These are phyloP conservation scores for Plenodomus biglobosus DNA, from an alignment of 2,329 filamentous ascomycete genomes.

Conservation along the genomic window DNA sequence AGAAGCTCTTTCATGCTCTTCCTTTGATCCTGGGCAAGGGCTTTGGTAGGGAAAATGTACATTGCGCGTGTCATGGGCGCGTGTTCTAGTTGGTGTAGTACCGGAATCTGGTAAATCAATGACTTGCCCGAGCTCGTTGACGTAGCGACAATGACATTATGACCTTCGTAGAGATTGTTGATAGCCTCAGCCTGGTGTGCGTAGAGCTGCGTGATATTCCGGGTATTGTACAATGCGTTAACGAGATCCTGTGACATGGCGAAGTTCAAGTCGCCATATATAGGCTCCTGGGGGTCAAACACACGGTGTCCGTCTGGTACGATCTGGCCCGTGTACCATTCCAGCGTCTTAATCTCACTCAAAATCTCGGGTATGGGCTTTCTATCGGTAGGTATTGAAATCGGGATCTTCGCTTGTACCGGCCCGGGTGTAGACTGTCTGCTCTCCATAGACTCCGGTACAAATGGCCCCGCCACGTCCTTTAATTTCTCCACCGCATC, in stretches of 20 bases:
- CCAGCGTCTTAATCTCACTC: conserved; percentile 73
- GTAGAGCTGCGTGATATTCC: conserved; percentile 82
- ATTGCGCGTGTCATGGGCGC: conserved; percentile 79
- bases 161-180: conserved; percentile 78
- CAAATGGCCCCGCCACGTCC: conserved; percentile 59
- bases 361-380: conserved; percentile 83
- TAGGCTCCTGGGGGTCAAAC: conserved; percentile 79
- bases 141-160: conserved; percentile 88
- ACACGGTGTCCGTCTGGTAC: conserved; percentile 91
- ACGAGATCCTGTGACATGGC: conserved; percentile 85
- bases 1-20: conserved; percentile 85
- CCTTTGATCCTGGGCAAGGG: conserved; percentile 89
- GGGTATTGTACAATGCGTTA: conserved; percentile 94
- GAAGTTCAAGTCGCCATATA: conserved; percentile 83
- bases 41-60: conserved; percentile 98
- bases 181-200: conserved; percentile 92
- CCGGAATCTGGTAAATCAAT: conserved; percentile 94
- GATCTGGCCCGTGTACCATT: conserved; percentile 92
- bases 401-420: conserved; percentile 57
- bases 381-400: conserved; percentile 75
- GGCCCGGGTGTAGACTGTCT: conserved; percentile 47
- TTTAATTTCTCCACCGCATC: conserved; percentile 70
- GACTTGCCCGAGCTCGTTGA: conserved; percentile 97
- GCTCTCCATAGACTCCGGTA: conserved; percentile 62
- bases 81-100: conserved; percentile 80